Percentiles rank a stretch among this genome's conserved stretches.
These are phyloP conservation scores for Penicillium arizonense DNA, from an alignment of 495 filamentous ascomycete species.

Conservation along the genomic window DNA sequence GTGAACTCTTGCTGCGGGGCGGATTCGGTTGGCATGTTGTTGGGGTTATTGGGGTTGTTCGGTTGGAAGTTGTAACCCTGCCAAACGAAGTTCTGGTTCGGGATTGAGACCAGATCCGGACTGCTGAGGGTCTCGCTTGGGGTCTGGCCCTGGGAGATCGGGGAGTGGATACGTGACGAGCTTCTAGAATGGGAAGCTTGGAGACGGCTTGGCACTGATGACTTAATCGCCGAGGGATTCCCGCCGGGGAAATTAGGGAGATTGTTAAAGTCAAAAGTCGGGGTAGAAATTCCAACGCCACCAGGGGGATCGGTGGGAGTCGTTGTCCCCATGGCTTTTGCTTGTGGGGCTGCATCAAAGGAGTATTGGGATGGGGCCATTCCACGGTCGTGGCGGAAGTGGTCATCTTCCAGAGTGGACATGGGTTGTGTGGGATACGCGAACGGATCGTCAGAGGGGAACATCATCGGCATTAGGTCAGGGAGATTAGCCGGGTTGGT, in stretches of 20 bases:
- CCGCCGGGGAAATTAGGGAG: slow-evolving; percentile 25
- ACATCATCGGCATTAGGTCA: slow-evolving; percentile 87
- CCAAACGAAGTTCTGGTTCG: slow-evolving; percentile 46
- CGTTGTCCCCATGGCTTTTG: slow-evolving; percentile 15
- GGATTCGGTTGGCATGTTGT: slow-evolving; percentile 16
- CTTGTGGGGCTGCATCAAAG: slow-evolving; percentile 13
- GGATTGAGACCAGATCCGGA: slow-evolving; percentile 47
- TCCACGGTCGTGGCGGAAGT: slow-evolving; percentile 36
- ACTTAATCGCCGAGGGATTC: slow-evolving; percentile 18
- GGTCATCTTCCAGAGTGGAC: slow-evolving; percentile 57
- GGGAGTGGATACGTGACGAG: slow-evolving; percentile 34
- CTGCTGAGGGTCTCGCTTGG: slow-evolving; percentile 38
- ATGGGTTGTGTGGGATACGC: slow-evolving; percentile 86
- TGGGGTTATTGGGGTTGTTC: slow-evolving; percentile 14
- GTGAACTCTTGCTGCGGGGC: slow-evolving; percentile 20
- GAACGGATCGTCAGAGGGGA: slow-evolving; percentile 85
- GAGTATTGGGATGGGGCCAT: slow-evolving; percentile 15
- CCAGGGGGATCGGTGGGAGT: slow-evolving; percentile 16
- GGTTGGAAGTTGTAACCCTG: slow-evolving; percentile 42
- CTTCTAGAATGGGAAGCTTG: slow-evolving; percentile 20
- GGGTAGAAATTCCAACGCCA: slow-evolving; percentile 20
- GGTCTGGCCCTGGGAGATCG: slow-evolving; percentile 33
- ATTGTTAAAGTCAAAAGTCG: slow-evolving; percentile 31
- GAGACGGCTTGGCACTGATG: slow-evolving; percentile 31
- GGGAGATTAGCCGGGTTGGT: slow-evolving; percentile 48